Percentiles rank a stretch among this genome's conserved stretches.
Conservation (phyloP, 768 basidiomycete species). For the Podaxis sp. region DNA sequence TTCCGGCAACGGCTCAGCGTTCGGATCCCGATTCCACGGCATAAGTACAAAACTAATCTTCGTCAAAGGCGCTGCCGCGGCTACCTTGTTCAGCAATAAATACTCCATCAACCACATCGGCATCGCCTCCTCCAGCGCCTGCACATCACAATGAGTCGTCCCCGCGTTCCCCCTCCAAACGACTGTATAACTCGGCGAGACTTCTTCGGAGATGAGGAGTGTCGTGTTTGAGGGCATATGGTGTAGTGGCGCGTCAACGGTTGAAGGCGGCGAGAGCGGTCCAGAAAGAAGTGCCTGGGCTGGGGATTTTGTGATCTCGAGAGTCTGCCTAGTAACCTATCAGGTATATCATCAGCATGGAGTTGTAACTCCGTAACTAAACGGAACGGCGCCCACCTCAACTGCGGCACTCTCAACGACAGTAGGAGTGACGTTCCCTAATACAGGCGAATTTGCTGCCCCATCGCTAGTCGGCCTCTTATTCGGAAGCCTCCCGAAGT, state of each 20-base stretch:
- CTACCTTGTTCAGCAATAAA: conserved; percentile 62
- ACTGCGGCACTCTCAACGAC: conserved; percentile 18
- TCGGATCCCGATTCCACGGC: conserved; percentile 65
- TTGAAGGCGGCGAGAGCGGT: conserved; percentile 60
- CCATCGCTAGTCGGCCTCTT: conserved; percentile 32
- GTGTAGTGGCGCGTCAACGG: conserved; percentile 68
- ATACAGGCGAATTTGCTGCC: conserved; percentile 21
- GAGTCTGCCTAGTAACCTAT: background rate
- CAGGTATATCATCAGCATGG: conserved; percentile 17
- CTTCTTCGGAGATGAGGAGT: conserved; percentile 81
- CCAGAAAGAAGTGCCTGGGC: conserved; percentile 51
- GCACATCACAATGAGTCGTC: conserved; percentile 37
- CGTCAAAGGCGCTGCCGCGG: conserved; percentile 42
- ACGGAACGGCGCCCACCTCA: conserved; percentile 21
- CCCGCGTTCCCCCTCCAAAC: conserved; percentile 74
- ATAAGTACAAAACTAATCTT: conserved; percentile 91
- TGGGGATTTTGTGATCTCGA: conserved; percentile 39
- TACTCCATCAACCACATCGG: conserved; percentile 91
- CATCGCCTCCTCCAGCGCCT: conserved; percentile 65
- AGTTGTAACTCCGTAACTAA: background rate
- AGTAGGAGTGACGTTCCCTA: conserved; percentile 20
- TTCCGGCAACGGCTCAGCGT: conserved; percentile 65
- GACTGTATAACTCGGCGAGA: conserved; percentile 64
- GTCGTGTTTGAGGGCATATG: conserved; percentile 54
- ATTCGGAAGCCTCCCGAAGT: conserved; percentile 58